Percentiles rank a stretch among this genome's conserved stretches.
phyloP scores from a whole-genome alignment of 345 rosid species.

The Barbarea vulgaris region DNA sequence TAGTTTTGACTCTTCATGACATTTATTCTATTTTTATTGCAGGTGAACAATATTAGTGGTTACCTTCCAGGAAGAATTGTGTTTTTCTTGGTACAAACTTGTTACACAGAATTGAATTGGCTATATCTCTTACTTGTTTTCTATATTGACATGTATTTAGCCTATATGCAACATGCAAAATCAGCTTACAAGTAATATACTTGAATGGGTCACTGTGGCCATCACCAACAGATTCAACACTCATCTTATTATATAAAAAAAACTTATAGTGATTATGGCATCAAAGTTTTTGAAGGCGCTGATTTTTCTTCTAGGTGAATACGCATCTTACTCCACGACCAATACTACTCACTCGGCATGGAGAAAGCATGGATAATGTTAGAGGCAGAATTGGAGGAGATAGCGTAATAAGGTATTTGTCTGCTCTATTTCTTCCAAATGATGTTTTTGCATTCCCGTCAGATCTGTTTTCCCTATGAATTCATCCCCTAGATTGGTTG shows the following conservation, averaged over 20 bases:
- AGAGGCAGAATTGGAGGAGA: slow-evolving; percentile 99
- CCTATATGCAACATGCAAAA: background rate
- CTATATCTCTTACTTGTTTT: slow-evolving; percentile 13
- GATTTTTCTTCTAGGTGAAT: slow-evolving; percentile 63
- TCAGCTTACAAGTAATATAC: slow-evolving; percentile 23
- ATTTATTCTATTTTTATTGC: slow-evolving; percentile 37
- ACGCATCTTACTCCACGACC: slow-evolving; percentile 99
- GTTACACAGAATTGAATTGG: background rate
- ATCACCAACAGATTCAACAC: slow-evolving; percentile 10
- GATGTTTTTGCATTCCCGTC: background rate
- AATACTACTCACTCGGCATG: slow-evolving; percentile 96
- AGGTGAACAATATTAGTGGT: slow-evolving; percentile 98
- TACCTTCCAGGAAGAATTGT: slow-evolving; percentile 99
- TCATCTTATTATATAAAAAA: background rate
- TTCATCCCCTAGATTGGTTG: slow-evolving; percentile 21
- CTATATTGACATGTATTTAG: slow-evolving; percentile 9
- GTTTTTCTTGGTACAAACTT: slow-evolving; percentile 83
- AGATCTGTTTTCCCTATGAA: background rate
- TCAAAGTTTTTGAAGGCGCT: slow-evolving; percentile 16
- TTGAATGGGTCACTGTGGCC: background rate
- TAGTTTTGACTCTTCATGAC: slow-evolving; percentile 22
- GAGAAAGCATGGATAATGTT: slow-evolving; percentile 95
- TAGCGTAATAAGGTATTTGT: slow-evolving; percentile 69
- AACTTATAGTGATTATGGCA: background rate
- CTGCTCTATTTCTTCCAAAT: slow-evolving; percentile 6